Evolutionary conservation across 1,284 basidiomycete species (phyloP).

Genomic region (Irpex sp.): DNA sequence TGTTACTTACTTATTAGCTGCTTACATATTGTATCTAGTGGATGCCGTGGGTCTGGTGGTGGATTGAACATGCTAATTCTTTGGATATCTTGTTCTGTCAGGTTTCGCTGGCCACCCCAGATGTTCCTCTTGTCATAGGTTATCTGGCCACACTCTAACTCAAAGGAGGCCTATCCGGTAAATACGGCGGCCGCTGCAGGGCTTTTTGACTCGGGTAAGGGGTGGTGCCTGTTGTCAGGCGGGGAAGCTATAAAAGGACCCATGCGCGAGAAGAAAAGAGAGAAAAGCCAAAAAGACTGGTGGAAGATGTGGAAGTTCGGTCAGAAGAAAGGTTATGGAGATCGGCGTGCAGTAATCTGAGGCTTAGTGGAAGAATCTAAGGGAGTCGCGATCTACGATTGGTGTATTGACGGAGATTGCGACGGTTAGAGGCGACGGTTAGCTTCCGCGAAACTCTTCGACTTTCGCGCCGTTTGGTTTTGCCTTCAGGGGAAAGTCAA

Average conservation of each 20-base stretch:
- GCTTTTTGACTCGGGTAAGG: not conserved
- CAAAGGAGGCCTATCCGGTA: not conserved
- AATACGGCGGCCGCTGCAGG: not conserved
- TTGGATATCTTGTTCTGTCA: not conserved
- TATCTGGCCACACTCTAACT: not conserved
- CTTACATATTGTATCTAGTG: not conserved
- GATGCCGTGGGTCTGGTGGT: not conserved
- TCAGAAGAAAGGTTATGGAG: not conserved
- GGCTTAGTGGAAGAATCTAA: not conserved
- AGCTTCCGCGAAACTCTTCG: not conserved
- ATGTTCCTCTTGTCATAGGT: not conserved
- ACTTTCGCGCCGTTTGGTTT: not conserved
- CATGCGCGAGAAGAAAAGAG: not conserved
- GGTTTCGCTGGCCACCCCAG: not conserved
- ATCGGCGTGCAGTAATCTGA: not conserved
- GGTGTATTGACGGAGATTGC: not conserved
- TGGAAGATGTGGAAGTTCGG: not conserved
- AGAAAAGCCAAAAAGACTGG: not conserved
- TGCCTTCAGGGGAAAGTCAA: too few species aligned
- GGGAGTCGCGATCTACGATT: not conserved
- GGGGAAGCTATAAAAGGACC: not conserved
- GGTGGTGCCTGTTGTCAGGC: conserved; percentile 4
- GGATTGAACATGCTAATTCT: not conserved
- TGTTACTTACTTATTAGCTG: not conserved
- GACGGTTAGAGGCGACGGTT: not conserved